A percentile compares a stretch with the other conserved stretches of the same genome.
phyloP scores from a whole-genome alignment of 2,329 filamentous ascomycete genomes.

The Calonectria henricotiae region DNA sequence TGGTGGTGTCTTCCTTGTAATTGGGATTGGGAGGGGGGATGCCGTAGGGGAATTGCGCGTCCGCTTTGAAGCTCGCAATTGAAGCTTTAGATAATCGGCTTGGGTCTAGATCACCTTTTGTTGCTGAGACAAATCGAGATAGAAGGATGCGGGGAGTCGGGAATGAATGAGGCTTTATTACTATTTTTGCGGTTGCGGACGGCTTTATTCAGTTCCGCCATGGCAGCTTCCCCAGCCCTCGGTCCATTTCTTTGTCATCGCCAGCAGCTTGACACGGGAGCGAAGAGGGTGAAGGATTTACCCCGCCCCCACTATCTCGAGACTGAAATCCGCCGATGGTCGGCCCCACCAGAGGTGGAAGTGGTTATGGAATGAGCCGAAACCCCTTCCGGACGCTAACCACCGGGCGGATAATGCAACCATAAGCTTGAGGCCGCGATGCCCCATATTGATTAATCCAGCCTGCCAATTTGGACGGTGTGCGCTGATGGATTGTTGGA shows the following conservation, averaged over 20 bases:
- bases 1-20: no score
- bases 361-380: constrained; percentile 6
- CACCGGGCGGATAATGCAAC: constrained; percentile 4
- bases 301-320: constrained; percentile 35
- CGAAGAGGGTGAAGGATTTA: constrained; percentile 5
- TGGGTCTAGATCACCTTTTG: constrained; percentile 25
- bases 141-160: neutral
- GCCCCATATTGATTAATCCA: neutral
- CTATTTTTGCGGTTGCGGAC: constrained; percentile 21
- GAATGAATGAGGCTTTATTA: neutral
- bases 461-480: no score
- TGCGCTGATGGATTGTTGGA: neutral
- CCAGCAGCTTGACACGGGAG: neutral
- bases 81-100: constrained; percentile 9
- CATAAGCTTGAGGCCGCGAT: neutral
- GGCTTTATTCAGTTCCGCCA: constrained; percentile 26
- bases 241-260: constrained; percentile 23
- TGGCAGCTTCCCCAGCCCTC: neutral
- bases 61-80: neutral
- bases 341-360: constrained; percentile 34
- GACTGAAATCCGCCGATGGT: constrained; percentile 32
- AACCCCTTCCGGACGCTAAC: neutral
- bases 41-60: neutral
- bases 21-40: no score
- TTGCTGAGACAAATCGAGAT: neutral